Evolutionary conservation across 306 rosid genomes (phyloP), one percentile per base, ranked within the genome.

Genomic region (Casuarina glauca): DNA sequence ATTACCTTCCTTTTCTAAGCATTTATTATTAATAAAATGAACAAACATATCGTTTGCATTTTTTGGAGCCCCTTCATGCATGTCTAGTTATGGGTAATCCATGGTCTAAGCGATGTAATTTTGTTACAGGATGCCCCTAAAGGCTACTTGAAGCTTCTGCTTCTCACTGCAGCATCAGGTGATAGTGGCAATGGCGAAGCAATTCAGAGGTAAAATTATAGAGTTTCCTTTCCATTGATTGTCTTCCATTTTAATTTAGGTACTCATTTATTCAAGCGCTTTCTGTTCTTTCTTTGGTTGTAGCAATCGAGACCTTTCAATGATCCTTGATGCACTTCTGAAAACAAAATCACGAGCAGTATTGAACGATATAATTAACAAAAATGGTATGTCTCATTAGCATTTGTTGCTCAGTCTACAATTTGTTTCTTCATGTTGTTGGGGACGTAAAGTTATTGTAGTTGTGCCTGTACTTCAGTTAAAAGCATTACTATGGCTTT

Each of bases 251-350:
- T 57, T 58, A 36, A 49, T 77, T 20, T 78, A 19, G 46, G 78
- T 51, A 75, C 68, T 42, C 54, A 17, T 55, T 4, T 11, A 32
- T 60, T 57, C 5, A 26, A 46, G 13, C 6, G 52, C 5, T 16
- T 63, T 77, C 61, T 58, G 46, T 9, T 69, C 46, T 19, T 64
- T 73, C 1, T 42, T 82, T 88, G 72, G 52, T 79, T 82, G 73
- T 90, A 96, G 99, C 85, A 93, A 93, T 84, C 97, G 99, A 82
- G 99, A 96, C 86, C 97, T 96, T 85, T 96, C 99, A 35, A 96
- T 96, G 97, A 96, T 96, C 81, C 97, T 96, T 80, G 99, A 89
- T 68, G 98, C 97, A 17, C 93, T 96, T 81, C 84, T 96, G 84
- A 96, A 96, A 88, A 96, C 99, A 77, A 93, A 89, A 84, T 93